Base-by-base conservation (phyloP, 306 rosid genomes). In the Sesbania bispinosa region DNA sequence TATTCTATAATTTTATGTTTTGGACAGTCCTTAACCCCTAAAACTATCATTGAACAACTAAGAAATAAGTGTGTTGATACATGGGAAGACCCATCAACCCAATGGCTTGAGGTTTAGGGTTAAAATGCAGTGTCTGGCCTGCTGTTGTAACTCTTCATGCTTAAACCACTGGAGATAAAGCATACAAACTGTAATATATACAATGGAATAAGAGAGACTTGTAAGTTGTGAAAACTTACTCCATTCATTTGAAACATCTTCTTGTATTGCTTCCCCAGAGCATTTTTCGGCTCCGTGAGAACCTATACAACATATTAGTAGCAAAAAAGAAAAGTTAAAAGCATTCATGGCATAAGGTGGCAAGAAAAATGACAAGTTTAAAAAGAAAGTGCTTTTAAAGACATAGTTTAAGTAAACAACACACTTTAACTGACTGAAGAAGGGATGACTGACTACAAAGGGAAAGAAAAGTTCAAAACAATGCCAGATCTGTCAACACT, bases 251-350 rank as follows among this genome's bases (percentile, higher is more conserved):
- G 89, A 80, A 95, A 95, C 83, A 92, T 88, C 84, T 85, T 95
- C 84, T 79, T 89, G 85, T 95, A 95, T 79, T 95, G 97, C 87
- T 95, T 95, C 81, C 97, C 99, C 10, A 95, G 82, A 76, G 99
- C 93, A 84, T 92, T 95, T 80, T 89, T 95, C 7, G 97, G 97
- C 73, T 95, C 99, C 27, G 90, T 91, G 53, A 95, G 87, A 50
- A 91, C 99, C 99, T 95, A 72, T 16, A 57, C 39, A 71, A 66
- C 32, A 65, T 21, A 67, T 43, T 77, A 14, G 27, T 46, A 63
- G 24, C 72, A 46, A 67, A 36, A 24, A 18, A 23, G 43, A 71
- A n/a, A 81, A 73, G 27, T 32, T 39, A 62, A 42, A 15, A 23
- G 53, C 36, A 10, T 42, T 7, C 32, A 42, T 19, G 63, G 15